Evolutionary conservation across 2,329 filamentous ascomycete species (phyloP).

Genomic region (Alternaria postmessia): DNA sequence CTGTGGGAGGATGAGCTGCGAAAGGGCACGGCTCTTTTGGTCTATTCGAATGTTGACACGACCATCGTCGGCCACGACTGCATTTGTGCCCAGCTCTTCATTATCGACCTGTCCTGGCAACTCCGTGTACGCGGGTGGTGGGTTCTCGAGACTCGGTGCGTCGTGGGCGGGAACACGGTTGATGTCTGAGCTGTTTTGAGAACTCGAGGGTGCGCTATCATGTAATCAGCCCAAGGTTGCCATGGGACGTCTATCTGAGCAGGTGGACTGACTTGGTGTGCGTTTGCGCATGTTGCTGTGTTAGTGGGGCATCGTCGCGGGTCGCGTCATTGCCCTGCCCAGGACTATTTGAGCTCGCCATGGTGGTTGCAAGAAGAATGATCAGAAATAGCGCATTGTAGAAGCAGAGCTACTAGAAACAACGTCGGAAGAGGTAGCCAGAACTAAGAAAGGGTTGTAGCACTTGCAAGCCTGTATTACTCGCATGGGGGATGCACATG

Average conservation of each 20-base stretch:
- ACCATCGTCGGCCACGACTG: slow-evolving; percentile 50
- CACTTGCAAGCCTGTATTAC: slow-evolving; percentile 14
- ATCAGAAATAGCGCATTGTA: slow-evolving; percentile 9
- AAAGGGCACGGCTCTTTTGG: slow-evolving; percentile 47
- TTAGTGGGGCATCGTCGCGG: slow-evolving; percentile 31
- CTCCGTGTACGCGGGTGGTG: slow-evolving; percentile 54
- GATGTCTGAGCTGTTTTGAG: slow-evolving; percentile 25
- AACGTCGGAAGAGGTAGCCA: background rate
- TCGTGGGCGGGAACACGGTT: slow-evolving; percentile 26
- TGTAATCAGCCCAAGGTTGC: slow-evolving; percentile 16
- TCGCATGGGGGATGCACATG: slow-evolving; percentile 1
- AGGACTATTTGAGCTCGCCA: slow-evolving; percentile 33
- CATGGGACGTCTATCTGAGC: no score
- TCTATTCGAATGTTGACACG: slow-evolving; percentile 54
- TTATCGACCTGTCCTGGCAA: slow-evolving; percentile 52
- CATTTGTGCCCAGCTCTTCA: slow-evolving; percentile 56
- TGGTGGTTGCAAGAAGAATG: slow-evolving; percentile 10
- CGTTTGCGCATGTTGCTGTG: slow-evolving; percentile 22
- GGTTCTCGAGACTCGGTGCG: slow-evolving; percentile 25
- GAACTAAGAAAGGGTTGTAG: background rate
- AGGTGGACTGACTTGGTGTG: slow-evolving; percentile 19
- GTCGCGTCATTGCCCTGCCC: slow-evolving; percentile 23
- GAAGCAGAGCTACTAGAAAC: background rate
- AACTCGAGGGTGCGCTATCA: slow-evolving; percentile 20
- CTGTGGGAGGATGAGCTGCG: slow-evolving; percentile 49